Conservation (phyloP, 192 early-diverging fungal genomes). For the Spizellomyces punctatus region DNA sequence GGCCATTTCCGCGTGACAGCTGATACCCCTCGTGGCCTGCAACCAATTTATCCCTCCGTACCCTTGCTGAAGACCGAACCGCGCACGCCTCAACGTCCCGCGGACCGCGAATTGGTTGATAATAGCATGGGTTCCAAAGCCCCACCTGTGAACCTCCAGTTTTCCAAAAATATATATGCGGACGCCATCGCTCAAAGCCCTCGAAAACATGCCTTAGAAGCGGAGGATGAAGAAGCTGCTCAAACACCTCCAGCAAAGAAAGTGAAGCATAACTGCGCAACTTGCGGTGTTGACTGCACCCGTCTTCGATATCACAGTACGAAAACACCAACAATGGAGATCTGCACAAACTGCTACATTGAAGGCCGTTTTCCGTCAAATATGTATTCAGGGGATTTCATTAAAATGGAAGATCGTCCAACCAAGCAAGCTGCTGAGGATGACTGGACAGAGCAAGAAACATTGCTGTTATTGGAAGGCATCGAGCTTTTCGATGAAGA, state of each 20-base stretch:
- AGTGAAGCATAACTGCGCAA: constrained; percentile 64
- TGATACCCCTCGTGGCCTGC: constrained; percentile 89
- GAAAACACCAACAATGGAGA: constrained; percentile 66
- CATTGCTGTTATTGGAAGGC: constrained; percentile 84
- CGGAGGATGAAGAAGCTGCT: constrained; percentile 5
- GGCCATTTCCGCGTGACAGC: constrained; percentile 98
- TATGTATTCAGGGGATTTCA: constrained; percentile 84
- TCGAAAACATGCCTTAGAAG: constrained; percentile 21
- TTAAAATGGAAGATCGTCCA: constrained; percentile 60
- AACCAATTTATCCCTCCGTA: constrained; percentile 77
- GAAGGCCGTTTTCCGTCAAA: constrained; percentile 90
- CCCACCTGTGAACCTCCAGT: constrained; percentile 6
- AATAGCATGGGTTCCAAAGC: background rate
- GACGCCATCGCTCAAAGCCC: background rate
- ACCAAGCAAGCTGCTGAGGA: constrained; percentile 26
- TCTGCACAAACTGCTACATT: constrained; percentile 89
- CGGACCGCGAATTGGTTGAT: background rate
- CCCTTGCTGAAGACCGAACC: constrained; percentile 27
- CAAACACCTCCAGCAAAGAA: constrained; percentile 28
- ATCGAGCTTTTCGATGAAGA: constrained; percentile 94
- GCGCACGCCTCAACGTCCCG: constrained; percentile 10
- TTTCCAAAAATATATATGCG: constrained; percentile 32
- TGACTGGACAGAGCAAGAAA: constrained; percentile 87
- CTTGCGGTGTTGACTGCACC: constrained; percentile 85
- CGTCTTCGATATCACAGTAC: constrained; percentile 78